Conservation (phyloP, 768 basidiomycete species). For the Ramaria sp. region DNA sequence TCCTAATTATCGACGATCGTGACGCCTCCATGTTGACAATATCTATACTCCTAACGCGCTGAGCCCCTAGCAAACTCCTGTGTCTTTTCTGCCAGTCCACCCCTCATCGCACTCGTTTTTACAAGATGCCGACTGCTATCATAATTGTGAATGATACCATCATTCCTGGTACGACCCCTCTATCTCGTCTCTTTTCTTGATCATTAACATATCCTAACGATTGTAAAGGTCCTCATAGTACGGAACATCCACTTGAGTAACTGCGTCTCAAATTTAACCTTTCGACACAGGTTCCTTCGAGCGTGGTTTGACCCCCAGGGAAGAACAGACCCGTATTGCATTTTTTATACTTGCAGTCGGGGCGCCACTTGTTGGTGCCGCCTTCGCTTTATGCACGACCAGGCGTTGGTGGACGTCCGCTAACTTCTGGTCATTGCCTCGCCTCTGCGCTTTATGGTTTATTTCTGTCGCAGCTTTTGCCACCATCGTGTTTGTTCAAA, state of each 20-base stretch:
- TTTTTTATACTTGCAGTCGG: conserved; percentile 3
- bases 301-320: background rate
- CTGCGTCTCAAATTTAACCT: background rate
- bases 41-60: no score
- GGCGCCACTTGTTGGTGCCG: background rate
- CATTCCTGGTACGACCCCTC: background rate
- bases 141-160: conserved; percentile 3
- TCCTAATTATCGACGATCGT: no score
- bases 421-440: conserved; percentile 1
- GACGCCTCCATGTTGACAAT: no score
- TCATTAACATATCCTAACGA: background rate
- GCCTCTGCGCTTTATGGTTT: conserved; percentile 4
- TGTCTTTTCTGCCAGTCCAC: background rate
- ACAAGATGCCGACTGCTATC: background rate
- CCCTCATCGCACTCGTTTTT: background rate
- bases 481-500: background rate
- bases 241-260: background rate
- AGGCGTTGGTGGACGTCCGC: background rate
- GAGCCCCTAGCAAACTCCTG: background rate
- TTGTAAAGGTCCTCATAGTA: background rate
- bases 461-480: conserved; percentile 3
- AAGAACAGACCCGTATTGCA: background rate
- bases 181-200: background rate
- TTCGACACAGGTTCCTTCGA: background rate
- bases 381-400: background rate